Conservation (phyloP, 768 basidiomycete species). For the Crepidotus variabilis region DNA sequence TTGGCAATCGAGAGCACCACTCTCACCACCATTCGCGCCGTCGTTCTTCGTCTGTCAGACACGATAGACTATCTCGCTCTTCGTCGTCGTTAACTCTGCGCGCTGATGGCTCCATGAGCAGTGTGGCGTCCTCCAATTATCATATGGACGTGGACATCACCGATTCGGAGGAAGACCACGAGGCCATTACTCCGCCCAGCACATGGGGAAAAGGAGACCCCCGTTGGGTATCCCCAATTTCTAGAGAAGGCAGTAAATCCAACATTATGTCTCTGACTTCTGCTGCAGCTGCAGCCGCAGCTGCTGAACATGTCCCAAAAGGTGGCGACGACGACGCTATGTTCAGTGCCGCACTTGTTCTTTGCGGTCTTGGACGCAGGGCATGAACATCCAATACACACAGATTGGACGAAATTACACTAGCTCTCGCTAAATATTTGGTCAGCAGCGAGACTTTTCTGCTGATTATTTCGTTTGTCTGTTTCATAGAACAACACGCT, state of each 20-base stretch:
- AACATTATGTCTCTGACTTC: slow-evolving; percentile 13
- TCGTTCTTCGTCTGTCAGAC: not conserved
- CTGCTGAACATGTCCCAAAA: slow-evolving; percentile 11
- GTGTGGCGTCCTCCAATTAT: slow-evolving; percentile 1
- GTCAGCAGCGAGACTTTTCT: not conserved
- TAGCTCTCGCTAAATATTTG: not conserved
- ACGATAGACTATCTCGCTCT: slow-evolving; percentile 1
- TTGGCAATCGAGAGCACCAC: not conserved
- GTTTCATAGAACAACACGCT: not conserved
- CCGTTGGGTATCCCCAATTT: slow-evolving; percentile 28
- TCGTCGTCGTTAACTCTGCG: slow-evolving; percentile 8
- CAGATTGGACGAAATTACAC: not conserved
- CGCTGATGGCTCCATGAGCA: not conserved
- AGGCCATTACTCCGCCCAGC: slow-evolving; percentile 62
- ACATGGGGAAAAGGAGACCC: slow-evolving; percentile 41
- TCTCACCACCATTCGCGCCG: slow-evolving; percentile 5
- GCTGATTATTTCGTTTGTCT: not conserved
- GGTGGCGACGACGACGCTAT: slow-evolving; percentile 54
- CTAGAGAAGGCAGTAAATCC: slow-evolving; percentile 14
- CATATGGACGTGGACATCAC: slow-evolving; percentile 11
- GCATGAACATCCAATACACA: not conserved
- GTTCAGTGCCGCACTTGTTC: slow-evolving; percentile 65
- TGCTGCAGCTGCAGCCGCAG: slow-evolving; percentile 8
- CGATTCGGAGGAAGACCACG: slow-evolving; percentile 46
- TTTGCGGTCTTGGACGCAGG: slow-evolving; percentile 53